Conservation (phyloP, 768 basidiomycete species). For the Lactarius indigo region DNA sequence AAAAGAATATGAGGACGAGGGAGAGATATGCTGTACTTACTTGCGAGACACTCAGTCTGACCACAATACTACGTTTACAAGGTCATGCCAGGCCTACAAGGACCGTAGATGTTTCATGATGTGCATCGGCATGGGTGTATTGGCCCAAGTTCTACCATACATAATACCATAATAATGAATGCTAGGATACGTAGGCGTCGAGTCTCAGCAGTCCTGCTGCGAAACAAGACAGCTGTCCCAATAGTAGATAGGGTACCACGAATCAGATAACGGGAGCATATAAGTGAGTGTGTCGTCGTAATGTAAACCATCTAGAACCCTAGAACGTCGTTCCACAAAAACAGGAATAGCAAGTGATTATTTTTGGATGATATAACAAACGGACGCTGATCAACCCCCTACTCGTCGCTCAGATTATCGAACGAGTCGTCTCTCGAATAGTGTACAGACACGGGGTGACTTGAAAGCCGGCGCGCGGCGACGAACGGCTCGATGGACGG, state of each 20-base stretch:
- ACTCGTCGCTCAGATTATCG: constrained; percentile 4
- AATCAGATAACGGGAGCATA: background rate
- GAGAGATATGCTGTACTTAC: background rate
- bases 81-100: background rate
- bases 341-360: background rate
- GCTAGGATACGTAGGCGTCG: background rate
- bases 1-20: too few relatives aligned
- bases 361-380: background rate
- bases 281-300: background rate
- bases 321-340: background rate
- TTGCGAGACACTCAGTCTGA: background rate
- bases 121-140: too few relatives aligned
- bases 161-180: background rate
- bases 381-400: background rate
- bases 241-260: background rate
- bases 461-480: constrained; percentile 4
- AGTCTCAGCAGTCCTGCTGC: background rate
- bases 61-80: background rate
- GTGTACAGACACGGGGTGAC: constrained; percentile 7
- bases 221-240: background rate
- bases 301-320: background rate
- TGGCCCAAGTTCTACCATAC: background rate
- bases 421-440: background rate
- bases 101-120: background rate
- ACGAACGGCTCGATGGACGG: constrained; percentile 10